Evolutionary conservation across 345 rosid species (phyloP), one percentile per base, ranked within the genome.

Genomic region (Triadica sebifera): DNA sequence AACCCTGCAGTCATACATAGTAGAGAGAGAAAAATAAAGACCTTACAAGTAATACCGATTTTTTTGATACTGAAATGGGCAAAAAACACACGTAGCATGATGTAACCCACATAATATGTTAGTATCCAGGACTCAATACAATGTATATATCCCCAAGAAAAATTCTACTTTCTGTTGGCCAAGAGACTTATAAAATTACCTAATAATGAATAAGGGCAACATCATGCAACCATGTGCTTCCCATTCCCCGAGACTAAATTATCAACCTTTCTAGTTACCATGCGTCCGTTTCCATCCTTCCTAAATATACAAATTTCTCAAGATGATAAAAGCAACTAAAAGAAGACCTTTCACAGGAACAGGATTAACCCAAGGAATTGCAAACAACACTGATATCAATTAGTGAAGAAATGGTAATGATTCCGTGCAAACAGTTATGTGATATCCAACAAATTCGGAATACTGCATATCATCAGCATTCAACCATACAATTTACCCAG

Each of bases 1-100:
- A 77, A 69, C 89, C 89, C 99, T 93, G 91, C 73, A 86, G 73
- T 24, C 41, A 73, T 22, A 46, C 64, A 79, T 29, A 39, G 47
- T 19, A 51, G 43, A 63, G 19, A 43, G 16, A 34, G 11, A 15
- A 16, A 56, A 65, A 19, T 0, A 47, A 63, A 63, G 29, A 55
- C 66, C 34, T 29, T 29, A 29, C 34, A 29, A 29, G 34, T 29
- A 29, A 29, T 29, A 51, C 24, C 12, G n/a, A 11, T 12, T 52
- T 49, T n/a, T 34, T 34, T 15, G 15, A 49, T 4, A 29, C 19
- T 34, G 34, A 20, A 51, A 51, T n/a, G 13, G 20, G 5, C 39
- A 67, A 12, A 50, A 25, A 25, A 25, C 58, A 49, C 0, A 3
- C 22, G 1, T 29, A 29, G 41, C 25, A 38, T 50, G 3, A 66